These are phyloP conservation scores for Hygrocybe coccinea DNA, from an alignment of 768 basidiomycete genomes.

Conservation along the genomic window DNA sequence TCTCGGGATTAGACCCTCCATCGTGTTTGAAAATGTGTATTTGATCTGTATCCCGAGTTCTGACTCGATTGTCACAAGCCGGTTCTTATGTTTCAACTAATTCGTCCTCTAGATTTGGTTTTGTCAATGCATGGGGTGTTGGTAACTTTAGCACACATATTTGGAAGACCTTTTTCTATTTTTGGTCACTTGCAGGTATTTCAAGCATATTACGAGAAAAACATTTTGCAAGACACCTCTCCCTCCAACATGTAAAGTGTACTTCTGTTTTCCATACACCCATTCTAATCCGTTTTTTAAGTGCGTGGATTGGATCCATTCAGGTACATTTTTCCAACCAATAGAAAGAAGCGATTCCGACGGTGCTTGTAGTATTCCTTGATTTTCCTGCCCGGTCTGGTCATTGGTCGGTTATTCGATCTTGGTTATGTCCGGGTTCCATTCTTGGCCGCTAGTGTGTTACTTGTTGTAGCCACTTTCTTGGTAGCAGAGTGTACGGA, in stretches of 20 bases:
- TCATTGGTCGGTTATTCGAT: slow-evolving; percentile 58
- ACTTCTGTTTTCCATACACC: neutral
- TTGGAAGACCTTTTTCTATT: neutral
- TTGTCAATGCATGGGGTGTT: slow-evolving; percentile 56
- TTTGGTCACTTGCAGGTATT: slow-evolving; percentile 39
- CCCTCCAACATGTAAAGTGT: slow-evolving; percentile 51
- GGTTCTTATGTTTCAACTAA: slow-evolving; percentile 1
- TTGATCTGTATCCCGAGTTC: neutral
- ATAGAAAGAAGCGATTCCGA: neutral
- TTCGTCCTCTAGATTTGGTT: slow-evolving; percentile 40
- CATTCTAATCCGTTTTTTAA: slow-evolving; percentile 4
- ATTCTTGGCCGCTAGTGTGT: slow-evolving; percentile 37
- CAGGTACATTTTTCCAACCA: slow-evolving; percentile 11
- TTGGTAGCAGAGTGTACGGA: slow-evolving; percentile 52
- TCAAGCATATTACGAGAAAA: slow-evolving; percentile 54
- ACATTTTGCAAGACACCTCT: slow-evolving; percentile 36
- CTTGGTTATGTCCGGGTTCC: slow-evolving; percentile 52
- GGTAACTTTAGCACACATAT: slow-evolving; percentile 13
- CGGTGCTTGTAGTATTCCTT: slow-evolving; percentile 40
- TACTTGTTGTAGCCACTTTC: slow-evolving; percentile 48
- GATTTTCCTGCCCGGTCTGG: slow-evolving; percentile 45
- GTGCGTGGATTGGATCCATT: slow-evolving; percentile 34
- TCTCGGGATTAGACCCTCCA: neutral
- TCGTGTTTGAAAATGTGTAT: neutral
- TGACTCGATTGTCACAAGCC: neutral